Base-by-base conservation (phyloP, 2,329 filamentous ascomycete species). In the Metarhizium brunneum region DNA sequence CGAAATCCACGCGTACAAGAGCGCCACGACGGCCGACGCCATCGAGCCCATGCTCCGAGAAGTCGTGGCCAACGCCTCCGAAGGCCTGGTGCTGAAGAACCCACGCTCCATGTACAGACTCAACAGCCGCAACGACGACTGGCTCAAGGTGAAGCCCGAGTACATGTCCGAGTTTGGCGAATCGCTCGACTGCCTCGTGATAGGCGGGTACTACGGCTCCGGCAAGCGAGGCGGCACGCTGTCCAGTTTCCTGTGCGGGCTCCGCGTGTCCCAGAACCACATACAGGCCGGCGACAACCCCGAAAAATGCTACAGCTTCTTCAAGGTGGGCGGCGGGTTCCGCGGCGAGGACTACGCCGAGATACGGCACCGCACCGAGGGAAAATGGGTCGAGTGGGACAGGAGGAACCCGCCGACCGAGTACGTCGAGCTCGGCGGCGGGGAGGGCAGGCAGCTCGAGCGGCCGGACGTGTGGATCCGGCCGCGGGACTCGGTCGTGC, bases 111-210 rank as follows among this genome's bases (percentile, higher is more conserved):
- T 83, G 65, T 99, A 99, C 68, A 81, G 84, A 6, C 78, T 97
- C 10, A 96, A 95, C 65, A 88, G 90, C 62, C 87, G 94, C 50
- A 94, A 95, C 64, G 89, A 95, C 63, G 90, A 96, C 70, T 99
- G 94, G 94, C 87, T 96, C 73, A 99, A 99, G 68, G 92, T 99
- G 8, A 99, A 99, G 65, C 94, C 94, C 1, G 94, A 99, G 61
- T 99, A 99, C 69, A 96, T 97, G 92, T 86, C 86, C 2, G 92
- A 96, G 59, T 96, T 94, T 68, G 94, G 94, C 58, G 92, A 97
- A 71, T 90, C 87, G 0, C 82, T 99, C 3, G 94, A 99, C 67
- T 90, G 91, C 61, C 75, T 96, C 14, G 78, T 99, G 16, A 83
- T 99, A 54, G 94, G 92, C 54, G 94, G 90, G 8, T 97, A 96